Base-by-base conservation (phyloP, 129 eudicot genomes). In the Lonicera japonica region DNA sequence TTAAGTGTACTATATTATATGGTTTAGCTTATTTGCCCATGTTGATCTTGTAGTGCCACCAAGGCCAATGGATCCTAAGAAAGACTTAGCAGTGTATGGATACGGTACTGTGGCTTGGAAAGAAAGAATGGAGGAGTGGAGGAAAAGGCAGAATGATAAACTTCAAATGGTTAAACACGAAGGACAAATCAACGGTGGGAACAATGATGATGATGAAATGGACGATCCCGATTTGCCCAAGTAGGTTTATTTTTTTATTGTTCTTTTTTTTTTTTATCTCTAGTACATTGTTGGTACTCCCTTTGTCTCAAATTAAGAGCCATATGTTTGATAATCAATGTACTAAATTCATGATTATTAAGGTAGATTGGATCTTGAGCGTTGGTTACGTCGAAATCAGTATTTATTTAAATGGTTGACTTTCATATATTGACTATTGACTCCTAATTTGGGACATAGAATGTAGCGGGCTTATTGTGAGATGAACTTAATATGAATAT, bases 61-160 rank as follows among this genome's bases (percentile, higher is more conserved):
- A 20, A 64, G 97, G 39, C 87, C 97, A 45, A 89, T 89, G 97
- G 97, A 89, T 71, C 97, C 97, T 19, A 89, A 82, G 76, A 89
- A 89, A 64, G 97, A 89, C 68, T 78, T 89, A 66, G 97, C 97
- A 5, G 95, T 89, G n/a, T 89, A 89, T 73, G 97, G 97, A 12
- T 89, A 89, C 64, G 97, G 97, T 29, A 89, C 90, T 40, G 95
- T 89, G 77, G 97, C 97, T 0, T 89, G 97, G 97, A 89, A 89
- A 76, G 97, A 89, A 67, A 77, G 97, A 74, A 89, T 89, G 96
- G 96, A 89, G 50, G 96, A 89, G 46, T 89, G 96, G 96, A 85
- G 83, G 76, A 89, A 52, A 68, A 73, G 88, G 77, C 97, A 89
- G 71, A 80, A 71, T 66, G 97, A 85, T 12, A 89, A 72, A 70